Conservation (phyloP, 148 eudicot genomes). For the Silene latifolia region DNA sequence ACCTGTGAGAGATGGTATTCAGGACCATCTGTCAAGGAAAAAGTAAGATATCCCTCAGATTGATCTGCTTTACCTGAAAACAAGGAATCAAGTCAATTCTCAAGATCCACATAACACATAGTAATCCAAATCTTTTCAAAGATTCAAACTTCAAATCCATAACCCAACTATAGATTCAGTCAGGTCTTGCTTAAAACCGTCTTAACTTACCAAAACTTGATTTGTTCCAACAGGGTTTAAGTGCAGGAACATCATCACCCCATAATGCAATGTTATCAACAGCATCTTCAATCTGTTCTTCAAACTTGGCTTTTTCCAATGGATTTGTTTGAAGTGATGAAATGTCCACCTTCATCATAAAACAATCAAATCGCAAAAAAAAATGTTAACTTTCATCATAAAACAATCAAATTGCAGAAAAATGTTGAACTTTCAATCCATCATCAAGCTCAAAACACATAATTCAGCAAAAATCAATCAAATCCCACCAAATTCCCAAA, state of each 20-base stretch:
- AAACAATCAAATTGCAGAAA: too few relatives aligned
- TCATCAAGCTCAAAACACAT: neutral
- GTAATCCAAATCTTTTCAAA: neutral
- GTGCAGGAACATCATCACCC: constrained; percentile 52
- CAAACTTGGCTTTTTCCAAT: constrained; percentile 29
- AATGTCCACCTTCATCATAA: constrained; percentile 30
- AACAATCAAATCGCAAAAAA: neutral
- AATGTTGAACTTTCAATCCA: too few relatives aligned
- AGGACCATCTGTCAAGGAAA: constrained; percentile 95
- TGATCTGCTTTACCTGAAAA: constrained; percentile 45
- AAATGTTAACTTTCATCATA: neutral
- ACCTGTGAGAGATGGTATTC: constrained; percentile 98
- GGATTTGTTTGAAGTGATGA: constrained; percentile 24
- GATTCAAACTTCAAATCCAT: constrained; percentile 3
- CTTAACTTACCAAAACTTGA: constrained; percentile 42
- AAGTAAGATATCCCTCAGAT: constrained; percentile 74
- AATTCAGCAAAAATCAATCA: neutral
- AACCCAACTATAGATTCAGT: too few relatives aligned
- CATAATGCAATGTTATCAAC: constrained; percentile 50
- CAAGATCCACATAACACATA: neutral
- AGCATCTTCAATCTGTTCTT: constrained; percentile 30
- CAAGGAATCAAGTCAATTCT: constrained; percentile 11
- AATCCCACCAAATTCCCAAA: neutral
- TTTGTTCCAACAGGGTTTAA: constrained; percentile 76
- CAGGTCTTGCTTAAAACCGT: too few relatives aligned